These are phyloP conservation scores for Salmacisia buchloeana DNA, from an alignment of 1,284 basidiomycete genomes.

Conservation along the genomic window DNA sequence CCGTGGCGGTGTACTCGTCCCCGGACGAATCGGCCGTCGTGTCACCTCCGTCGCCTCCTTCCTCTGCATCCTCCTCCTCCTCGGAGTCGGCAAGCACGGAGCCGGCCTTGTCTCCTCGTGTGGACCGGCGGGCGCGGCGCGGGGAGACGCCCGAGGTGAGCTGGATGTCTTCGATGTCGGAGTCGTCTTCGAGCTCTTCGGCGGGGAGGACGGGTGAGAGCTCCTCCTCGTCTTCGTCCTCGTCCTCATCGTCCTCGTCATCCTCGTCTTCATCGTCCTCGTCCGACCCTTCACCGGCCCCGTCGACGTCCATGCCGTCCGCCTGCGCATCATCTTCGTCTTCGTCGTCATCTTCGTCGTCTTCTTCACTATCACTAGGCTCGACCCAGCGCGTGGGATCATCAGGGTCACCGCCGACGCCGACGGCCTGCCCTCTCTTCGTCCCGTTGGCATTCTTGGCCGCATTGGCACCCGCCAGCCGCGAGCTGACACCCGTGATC, in stretches of 20 bases:
- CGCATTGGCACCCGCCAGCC: background rate
- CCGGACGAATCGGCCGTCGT: constrained; percentile 1
- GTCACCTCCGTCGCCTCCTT: background rate
- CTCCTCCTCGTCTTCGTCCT: background rate
- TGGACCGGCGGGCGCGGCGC: background rate
- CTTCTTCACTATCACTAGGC: constrained; percentile 13
- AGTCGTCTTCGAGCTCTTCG: constrained; percentile 4
- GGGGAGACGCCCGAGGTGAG: background rate
- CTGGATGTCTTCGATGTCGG: constrained; percentile 8
- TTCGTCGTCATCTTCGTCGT: constrained; percentile 16
- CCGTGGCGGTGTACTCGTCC: background rate
- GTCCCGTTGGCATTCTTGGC: background rate
- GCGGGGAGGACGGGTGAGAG: background rate
- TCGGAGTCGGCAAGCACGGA: background rate
- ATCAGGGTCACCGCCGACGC: background rate
- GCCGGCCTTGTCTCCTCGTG: background rate
- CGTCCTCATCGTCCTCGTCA: constrained; percentile 6
- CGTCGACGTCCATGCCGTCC: constrained; percentile 9
- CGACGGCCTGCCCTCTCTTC: background rate
- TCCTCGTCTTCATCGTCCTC: constrained; percentile 5
- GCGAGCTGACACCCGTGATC: background rate
- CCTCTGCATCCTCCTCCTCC: background rate
- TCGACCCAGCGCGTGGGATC: constrained; percentile 12
- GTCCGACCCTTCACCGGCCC: constrained; percentile 1
- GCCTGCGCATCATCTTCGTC: constrained; percentile 10